These are phyloP conservation scores for Cladobotryum mycophilum DNA, from an alignment of 2,329 filamentous ascomycete genomes.

Conservation along the genomic window DNA sequence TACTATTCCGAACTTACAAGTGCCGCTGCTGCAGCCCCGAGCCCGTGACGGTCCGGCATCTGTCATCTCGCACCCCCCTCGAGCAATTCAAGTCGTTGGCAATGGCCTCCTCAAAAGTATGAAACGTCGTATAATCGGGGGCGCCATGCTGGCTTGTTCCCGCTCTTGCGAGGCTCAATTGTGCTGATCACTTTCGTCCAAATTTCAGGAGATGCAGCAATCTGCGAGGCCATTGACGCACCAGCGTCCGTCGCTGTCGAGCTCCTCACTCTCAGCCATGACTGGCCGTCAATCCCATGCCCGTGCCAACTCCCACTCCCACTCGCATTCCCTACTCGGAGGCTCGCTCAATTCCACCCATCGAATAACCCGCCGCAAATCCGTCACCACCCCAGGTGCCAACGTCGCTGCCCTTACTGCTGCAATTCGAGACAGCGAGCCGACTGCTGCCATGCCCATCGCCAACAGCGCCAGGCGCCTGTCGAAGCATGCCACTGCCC, in stretches of 20 bases:
- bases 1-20: conserved; percentile 1
- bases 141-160: conserved; percentile 23
- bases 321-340: conserved; percentile 70
- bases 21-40: conserved; percentile 17
- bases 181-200: conserved; percentile 26
- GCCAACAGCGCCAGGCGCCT: conserved; percentile 56
- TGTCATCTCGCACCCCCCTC: conserved; percentile 25
- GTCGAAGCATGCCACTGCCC: conserved; percentile 55
- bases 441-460: conserved; percentile 50
- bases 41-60: conserved; percentile 26
- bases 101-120: conserved; percentile 61
- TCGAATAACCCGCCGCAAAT: conserved; percentile 88
- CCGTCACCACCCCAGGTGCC: conserved; percentile 68
- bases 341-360: conserved; percentile 73
- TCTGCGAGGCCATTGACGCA: conserved; percentile 62
- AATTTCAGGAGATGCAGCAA: conserved; percentile 54
- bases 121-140: conserved; percentile 20
- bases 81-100: conserved; percentile 34
- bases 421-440: conserved; percentile 62
- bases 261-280: conserved; percentile 52
- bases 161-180: conserved; percentile 27
- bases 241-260: conserved; percentile 54
- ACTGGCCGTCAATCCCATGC: conserved; percentile 57
- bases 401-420: conserved; percentile 72
- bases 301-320: conserved; percentile 74